A percentile compares a stretch with the other conserved stretches of the same genome.
Conservation (phyloP, 2,329 filamentous ascomycete genomes). For the Diaporthe capsici region DNA sequence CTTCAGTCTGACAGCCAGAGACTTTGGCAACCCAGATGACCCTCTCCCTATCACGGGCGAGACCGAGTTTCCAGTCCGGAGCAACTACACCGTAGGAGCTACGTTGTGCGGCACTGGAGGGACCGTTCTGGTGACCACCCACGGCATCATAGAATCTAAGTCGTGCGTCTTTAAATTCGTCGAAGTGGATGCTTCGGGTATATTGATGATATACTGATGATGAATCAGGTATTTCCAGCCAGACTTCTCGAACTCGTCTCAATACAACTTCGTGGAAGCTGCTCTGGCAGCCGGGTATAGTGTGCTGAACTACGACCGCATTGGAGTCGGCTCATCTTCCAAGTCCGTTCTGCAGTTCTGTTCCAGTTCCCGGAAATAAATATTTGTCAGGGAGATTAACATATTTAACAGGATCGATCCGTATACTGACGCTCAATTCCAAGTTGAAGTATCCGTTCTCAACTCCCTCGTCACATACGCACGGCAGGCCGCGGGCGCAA, state of each 20-base stretch:
- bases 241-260: constrained; percentile 42
- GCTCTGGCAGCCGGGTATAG: constrained; percentile 49
- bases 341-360: constrained; percentile 43
- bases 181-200: not conserved
- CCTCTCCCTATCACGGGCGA: constrained; percentile 46
- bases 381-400: not conserved
- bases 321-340: constrained; percentile 51
- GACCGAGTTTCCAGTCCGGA: constrained; percentile 44
- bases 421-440: constrained; percentile 49
- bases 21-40: constrained; percentile 43
- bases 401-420: constrained; percentile 43
- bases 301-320: constrained; percentile 50
- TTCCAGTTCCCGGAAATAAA: not conserved
- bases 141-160: constrained; percentile 51
- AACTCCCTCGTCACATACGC: constrained; percentile 48
- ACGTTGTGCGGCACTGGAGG: constrained; percentile 48
- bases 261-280: constrained; percentile 48
- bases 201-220: not conserved
- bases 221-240: constrained; percentile 48
- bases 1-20: constrained; percentile 48
- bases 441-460: constrained; percentile 50
- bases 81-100: constrained; percentile 48
- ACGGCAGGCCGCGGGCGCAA: constrained; percentile 43
- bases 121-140: constrained; percentile 47
- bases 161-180: constrained; percentile 41